phyloP scores from a whole-genome alignment of 2,329 filamentous ascomycete genomes.

The Fusarium sp. region DNA sequence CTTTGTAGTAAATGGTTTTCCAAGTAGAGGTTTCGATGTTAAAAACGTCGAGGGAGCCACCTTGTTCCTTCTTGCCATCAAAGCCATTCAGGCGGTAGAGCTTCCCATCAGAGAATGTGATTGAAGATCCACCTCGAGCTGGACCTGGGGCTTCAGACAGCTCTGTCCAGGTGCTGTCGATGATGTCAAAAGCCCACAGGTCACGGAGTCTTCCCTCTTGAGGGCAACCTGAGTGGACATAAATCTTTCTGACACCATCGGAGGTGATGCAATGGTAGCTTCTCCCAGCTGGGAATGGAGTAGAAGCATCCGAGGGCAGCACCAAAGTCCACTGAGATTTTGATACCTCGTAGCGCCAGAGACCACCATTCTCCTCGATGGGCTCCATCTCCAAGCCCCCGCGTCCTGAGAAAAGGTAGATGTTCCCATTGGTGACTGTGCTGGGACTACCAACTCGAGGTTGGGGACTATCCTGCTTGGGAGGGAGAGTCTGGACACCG shows the following conservation, averaged over 20 bases:
- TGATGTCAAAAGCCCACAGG: slow-evolving; percentile 69
- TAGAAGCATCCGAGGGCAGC: slow-evolving; percentile 49
- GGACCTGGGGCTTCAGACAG: slow-evolving; percentile 65
- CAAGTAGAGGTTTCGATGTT: slow-evolving; percentile 41
- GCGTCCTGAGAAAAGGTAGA: slow-evolving; percentile 73
- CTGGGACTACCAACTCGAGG: slow-evolving; percentile 68
- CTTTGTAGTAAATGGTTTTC: slow-evolving; percentile 38
- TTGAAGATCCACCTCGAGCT: slow-evolving; percentile 54
- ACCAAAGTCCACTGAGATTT: slow-evolving; percentile 56
- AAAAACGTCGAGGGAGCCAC: slow-evolving; percentile 65
- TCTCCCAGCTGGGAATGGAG: slow-evolving; percentile 57
- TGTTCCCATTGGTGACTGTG: slow-evolving; percentile 55
- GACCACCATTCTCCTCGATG: slow-evolving; percentile 65
- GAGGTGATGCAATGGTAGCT: slow-evolving; percentile 68
- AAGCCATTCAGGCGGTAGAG: slow-evolving; percentile 74
- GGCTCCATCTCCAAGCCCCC: slow-evolving; percentile 70
- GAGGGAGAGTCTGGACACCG: slow-evolving; percentile 31
- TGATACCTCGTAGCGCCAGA: slow-evolving; percentile 66
- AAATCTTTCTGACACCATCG: slow-evolving; percentile 58
- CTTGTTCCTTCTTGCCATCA: slow-evolving; percentile 69
- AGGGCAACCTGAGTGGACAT: slow-evolving; percentile 72
- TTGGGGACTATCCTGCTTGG: slow-evolving; percentile 51
- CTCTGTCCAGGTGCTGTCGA: slow-evolving; percentile 60
- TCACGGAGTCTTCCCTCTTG: slow-evolving; percentile 66
- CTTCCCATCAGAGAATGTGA: slow-evolving; percentile 51